A percentile compares a stretch with the other conserved stretches of the same genome.
phyloP scores from a whole-genome alignment of 225 moss, liverwort and hornwort genomes.

The Straminergon stramineum region DNA sequence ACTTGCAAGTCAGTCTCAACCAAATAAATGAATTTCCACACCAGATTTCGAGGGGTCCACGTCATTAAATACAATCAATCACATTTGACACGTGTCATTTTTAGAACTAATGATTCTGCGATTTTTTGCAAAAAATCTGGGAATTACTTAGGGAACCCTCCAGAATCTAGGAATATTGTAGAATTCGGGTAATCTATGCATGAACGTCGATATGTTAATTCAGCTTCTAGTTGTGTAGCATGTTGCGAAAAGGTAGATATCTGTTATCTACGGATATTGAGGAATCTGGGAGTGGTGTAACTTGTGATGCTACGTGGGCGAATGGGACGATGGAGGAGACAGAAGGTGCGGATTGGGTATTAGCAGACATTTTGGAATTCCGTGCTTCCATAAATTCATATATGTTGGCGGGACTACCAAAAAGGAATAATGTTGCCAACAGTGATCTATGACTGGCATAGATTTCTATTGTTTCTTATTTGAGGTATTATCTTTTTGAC shows the following conservation, averaged over 20 bases:
- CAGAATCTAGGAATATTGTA: neutral
- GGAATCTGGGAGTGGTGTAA: neutral
- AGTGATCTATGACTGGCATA: neutral
- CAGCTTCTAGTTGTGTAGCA: too few relatives aligned
- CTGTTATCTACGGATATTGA: neutral
- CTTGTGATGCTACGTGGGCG: neutral
- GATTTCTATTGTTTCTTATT: neutral
- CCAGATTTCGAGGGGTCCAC: neutral
- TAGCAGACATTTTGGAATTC: neutral
- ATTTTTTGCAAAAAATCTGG: too few relatives aligned
- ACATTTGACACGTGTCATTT: neutral
- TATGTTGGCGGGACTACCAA: neutral
- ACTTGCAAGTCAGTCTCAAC: neutral
- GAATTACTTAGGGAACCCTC: too few relatives aligned
- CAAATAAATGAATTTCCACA: neutral
- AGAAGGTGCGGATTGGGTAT: neutral
- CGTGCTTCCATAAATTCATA: neutral
- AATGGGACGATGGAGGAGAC: neutral
- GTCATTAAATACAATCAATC: neutral
- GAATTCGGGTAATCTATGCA: too few relatives aligned
- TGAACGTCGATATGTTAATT: neutral
- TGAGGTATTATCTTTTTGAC: too few relatives aligned
- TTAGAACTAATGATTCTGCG: fast-evolving
- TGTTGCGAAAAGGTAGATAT: fast-evolving
- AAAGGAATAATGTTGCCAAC: neutral